Evolutionary conservation across 2,329 filamentous ascomycete species (phyloP).

Genomic region (Trichoderma pleuroti): DNA sequence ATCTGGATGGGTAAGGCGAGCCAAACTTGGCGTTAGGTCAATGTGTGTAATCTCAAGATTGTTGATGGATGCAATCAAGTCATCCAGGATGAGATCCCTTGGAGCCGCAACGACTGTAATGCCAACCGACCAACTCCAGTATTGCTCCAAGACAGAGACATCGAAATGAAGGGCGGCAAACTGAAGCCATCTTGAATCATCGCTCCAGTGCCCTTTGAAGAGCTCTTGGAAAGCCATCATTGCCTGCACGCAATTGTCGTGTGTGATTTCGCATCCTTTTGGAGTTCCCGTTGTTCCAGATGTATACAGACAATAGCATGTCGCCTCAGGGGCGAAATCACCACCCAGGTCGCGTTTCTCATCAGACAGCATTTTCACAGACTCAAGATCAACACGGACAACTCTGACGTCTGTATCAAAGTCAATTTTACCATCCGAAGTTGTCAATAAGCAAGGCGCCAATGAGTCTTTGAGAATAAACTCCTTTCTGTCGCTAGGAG

Average conservation of each 20-base stretch:
- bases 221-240: constrained; percentile 82
- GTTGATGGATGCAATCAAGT: constrained; percentile 70
- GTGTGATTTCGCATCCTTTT: constrained; percentile 84
- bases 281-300: constrained; percentile 83
- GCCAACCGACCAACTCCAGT: constrained; percentile 91
- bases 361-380: constrained; percentile 28
- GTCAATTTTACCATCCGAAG: constrained; percentile 31
- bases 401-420: constrained; percentile 34
- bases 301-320: constrained; percentile 82
- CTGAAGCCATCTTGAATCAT: constrained; percentile 76
- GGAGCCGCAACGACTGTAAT: constrained; percentile 80
- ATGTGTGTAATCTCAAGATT: constrained; percentile 79
- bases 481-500: constrained; percentile 67
- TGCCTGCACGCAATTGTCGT: constrained; percentile 84
- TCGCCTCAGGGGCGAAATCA: constrained; percentile 44
- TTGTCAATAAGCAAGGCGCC: constrained; percentile 60
- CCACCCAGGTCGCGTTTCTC: constrained; percentile 13
- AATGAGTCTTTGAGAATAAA: constrained; percentile 76
- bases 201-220: constrained; percentile 71
- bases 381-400: constrained; percentile 32
- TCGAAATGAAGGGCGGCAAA: constrained; percentile 96
- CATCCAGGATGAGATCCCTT: constrained; percentile 79
- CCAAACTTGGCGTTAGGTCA: constrained; percentile 84
- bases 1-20: constrained; percentile 70
- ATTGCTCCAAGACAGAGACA: constrained; percentile 88